Evolutionary conservation across 805 yeast species (phyloP).

Genomic region (Metschnikowia anglica): DNA sequence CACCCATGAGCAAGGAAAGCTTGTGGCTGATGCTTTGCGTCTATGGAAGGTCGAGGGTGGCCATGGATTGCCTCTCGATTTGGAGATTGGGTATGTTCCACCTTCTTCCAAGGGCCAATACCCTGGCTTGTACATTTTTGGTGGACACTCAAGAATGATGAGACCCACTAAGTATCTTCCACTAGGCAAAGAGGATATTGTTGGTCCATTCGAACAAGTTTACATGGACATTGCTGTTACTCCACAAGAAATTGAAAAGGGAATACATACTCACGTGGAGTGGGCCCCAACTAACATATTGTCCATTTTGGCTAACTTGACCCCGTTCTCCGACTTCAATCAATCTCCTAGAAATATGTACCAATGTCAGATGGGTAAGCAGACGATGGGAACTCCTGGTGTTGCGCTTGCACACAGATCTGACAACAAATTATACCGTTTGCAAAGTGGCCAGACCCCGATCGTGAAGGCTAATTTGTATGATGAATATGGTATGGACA

Average conservation of each 20-base stretch:
- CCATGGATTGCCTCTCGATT: constrained; percentile 75
- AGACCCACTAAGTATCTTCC: constrained; percentile 94
- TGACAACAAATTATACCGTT: constrained; percentile 88
- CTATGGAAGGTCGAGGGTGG: constrained; percentile 87
- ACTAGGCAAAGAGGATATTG: constrained; percentile 73
- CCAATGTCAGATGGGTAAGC: constrained; percentile 99
- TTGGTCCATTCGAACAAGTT: constrained; percentile 98
- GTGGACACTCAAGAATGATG: constrained; percentile 92
- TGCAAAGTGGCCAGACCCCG: constrained; percentile 96
- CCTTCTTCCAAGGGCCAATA: constrained; percentile 95
- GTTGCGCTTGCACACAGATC: constrained; percentile 90
- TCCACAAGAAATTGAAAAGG: constrained; percentile 81
- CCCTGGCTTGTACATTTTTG: constrained; percentile 90
- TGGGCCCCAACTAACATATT: constrained; percentile 91
- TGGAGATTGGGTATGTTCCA: constrained; percentile 95
- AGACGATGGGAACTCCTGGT: constrained; percentile 99
- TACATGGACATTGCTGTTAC: constrained; percentile 95
- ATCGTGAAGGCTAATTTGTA: constrained; percentile 90
- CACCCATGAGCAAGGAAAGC: constrained; percentile 80
- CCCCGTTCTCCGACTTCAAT: constrained; percentile 97
- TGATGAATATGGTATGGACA: constrained; percentile 96
- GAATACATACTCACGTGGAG: constrained; percentile 90
- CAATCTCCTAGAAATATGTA: constrained; percentile 99
- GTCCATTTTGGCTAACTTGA: constrained; percentile 92
- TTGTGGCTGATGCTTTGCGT: constrained; percentile 86